A percentile compares a stretch with the other conserved stretches of the same genome.
Conservation (phyloP, 495 filamentous ascomycete species). For the Entonaema liquescens region DNA sequence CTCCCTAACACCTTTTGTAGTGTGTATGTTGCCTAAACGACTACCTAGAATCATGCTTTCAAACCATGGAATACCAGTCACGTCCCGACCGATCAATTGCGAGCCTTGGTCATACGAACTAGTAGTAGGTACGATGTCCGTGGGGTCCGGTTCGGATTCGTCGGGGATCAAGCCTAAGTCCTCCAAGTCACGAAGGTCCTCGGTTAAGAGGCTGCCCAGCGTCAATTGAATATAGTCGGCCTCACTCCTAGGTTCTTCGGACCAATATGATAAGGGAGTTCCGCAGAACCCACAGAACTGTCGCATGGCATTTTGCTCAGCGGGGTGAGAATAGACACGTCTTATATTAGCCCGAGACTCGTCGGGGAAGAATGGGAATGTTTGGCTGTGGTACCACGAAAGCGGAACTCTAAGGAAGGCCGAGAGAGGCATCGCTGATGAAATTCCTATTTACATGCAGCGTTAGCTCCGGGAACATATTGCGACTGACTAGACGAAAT, state of each 20-base stretch:
- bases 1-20: conserved; percentile 63
- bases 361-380: conserved; percentile 77
- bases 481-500: not conserved
- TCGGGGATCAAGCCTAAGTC: conserved; percentile 70
- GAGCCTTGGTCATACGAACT: conserved; percentile 34
- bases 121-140: conserved; percentile 29
- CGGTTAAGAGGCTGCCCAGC: conserved; percentile 71
- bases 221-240: conserved; percentile 78
- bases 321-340: conserved; percentile 69
- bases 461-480: conserved; percentile 7
- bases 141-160: conserved; percentile 50
- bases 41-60: conserved; percentile 81
- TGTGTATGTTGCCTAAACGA: conserved; percentile 70
- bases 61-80: conserved; percentile 78
- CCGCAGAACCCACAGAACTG: conserved; percentile 94
- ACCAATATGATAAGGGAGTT: conserved; percentile 82
- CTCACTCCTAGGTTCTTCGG: conserved; percentile 71
- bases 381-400: conserved; percentile 74
- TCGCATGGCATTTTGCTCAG: conserved; percentile 67
- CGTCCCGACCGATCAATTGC: conserved; percentile 49
- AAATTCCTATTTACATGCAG: conserved; percentile 59
- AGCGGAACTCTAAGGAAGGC: conserved; percentile 85
- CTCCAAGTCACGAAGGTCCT: conserved; percentile 73
- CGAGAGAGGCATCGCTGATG: conserved; percentile 73
- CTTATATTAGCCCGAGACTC: conserved; percentile 78